Conservation (phyloP, 2,329 filamentous ascomycete genomes). For the Stemphylium vesicarium region DNA sequence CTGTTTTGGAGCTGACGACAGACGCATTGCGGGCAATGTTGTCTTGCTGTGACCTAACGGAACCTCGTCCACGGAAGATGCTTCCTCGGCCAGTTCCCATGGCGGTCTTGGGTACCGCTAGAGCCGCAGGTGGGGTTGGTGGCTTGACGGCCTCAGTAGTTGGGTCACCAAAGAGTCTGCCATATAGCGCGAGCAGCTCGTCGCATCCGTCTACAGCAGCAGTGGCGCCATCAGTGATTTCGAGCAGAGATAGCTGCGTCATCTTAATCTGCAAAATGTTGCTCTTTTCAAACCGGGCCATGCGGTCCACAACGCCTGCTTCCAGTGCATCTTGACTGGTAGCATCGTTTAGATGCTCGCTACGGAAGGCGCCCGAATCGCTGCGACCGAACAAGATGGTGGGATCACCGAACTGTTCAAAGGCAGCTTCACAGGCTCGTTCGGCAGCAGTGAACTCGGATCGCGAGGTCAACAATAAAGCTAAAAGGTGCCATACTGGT, state of each 20-base stretch:
- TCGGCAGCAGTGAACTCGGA: slow-evolving; percentile 83
- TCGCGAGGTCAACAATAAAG: slow-evolving; percentile 82
- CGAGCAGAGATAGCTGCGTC: slow-evolving; percentile 85
- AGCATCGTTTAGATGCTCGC: slow-evolving; percentile 67
- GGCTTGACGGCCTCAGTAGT: slow-evolving; percentile 44
- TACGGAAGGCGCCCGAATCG: slow-evolving; percentile 60
- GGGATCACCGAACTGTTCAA: slow-evolving; percentile 84
- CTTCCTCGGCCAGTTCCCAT: slow-evolving; percentile 75
- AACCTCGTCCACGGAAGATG: slow-evolving; percentile 68
- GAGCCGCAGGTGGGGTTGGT: slow-evolving; percentile 53
- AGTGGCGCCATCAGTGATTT: slow-evolving; percentile 81
- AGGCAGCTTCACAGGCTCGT: slow-evolving; percentile 85
- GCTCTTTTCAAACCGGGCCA: slow-evolving; percentile 85
- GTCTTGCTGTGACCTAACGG: slow-evolving; percentile 39
- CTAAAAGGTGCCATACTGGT: slow-evolving; percentile 89
- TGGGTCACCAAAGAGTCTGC: slow-evolving; percentile 75
- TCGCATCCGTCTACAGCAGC: slow-evolving; percentile 87
- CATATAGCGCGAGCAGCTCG: slow-evolving; percentile 82
- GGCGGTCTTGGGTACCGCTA: slow-evolving; percentile 64
- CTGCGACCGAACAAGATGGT: slow-evolving; percentile 71
- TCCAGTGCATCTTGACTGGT: slow-evolving; percentile 21
- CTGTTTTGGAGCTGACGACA: slow-evolving; percentile 32
- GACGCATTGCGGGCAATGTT: slow-evolving; percentile 30
- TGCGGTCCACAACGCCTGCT: slow-evolving; percentile 71
- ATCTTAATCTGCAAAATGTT: slow-evolving; percentile 93